A percentile compares a stretch with the other conserved stretches of the same genome.
Evolutionary conservation across 345 rosid genomes (phyloP).

Genomic region (Odontarrhena argentea): DNA sequence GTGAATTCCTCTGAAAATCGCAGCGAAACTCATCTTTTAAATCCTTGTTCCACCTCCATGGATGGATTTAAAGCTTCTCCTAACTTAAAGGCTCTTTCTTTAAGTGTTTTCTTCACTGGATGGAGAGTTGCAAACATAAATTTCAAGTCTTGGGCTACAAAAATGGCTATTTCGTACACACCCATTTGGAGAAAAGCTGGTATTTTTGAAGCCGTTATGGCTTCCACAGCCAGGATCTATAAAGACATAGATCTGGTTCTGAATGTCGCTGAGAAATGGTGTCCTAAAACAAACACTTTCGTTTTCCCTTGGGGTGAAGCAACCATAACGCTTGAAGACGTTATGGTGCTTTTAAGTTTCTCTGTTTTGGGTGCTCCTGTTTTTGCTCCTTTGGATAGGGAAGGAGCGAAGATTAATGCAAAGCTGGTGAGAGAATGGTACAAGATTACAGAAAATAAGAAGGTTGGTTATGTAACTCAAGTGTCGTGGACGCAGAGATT

Average conservation of each 20-base stretch:
- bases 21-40: conserved; percentile 40
- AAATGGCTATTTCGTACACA: conserved; percentile 40
- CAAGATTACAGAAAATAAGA: background rate
- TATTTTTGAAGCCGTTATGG: conserved; percentile 46
- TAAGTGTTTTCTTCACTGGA: conserved; percentile 30
- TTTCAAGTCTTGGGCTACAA: conserved; percentile 49
- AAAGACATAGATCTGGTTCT: conserved; percentile 37
- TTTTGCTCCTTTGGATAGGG: conserved; percentile 29
- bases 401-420: background rate
- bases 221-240: conserved; percentile 36
- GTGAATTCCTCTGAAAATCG: conserved; percentile 11
- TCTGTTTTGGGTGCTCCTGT: conserved; percentile 52
- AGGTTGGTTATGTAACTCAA: background rate
- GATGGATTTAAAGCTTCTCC: conserved; percentile 9
- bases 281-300: conserved; percentile 49
- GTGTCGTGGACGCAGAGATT: conserved; percentile 41
- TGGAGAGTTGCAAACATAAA: conserved; percentile 32
- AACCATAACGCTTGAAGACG: conserved; percentile 53
- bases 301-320: conserved; percentile 64
- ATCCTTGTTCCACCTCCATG: conserved; percentile 34
- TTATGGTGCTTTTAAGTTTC: conserved; percentile 46
- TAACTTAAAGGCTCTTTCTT: conserved; percentile 29
- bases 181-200: conserved; percentile 51
- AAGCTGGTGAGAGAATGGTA: conserved; percentile 8
- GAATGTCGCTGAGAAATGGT: conserved; percentile 51